Evolutionary conservation across 2,329 filamentous ascomycete species (phyloP), one percentile per base, ranked within the genome.

Genomic region (Diplodia seriata): DNA sequence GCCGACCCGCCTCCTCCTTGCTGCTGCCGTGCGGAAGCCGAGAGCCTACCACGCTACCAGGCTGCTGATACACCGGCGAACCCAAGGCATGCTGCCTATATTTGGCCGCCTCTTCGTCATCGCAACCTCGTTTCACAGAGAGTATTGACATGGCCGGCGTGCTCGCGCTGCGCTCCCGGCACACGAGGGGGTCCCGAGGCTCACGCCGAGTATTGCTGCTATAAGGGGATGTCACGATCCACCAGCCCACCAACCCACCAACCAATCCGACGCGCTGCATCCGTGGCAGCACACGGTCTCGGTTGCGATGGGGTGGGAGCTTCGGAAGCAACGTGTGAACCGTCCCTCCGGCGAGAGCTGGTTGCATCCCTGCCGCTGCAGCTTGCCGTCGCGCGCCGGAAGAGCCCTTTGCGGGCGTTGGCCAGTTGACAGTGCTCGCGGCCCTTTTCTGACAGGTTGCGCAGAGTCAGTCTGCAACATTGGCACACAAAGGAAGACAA

Each of bases 391-490:
- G 18, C 57, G 57, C 57, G n/a, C 15, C 56, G 12, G 38, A 6
- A 18, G 31, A 23, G 29, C 38, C 38, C 36, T 18, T 40, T 43
- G 43, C 20, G 23, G 20, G 55, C 23, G 50, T 31, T 53, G 29
- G n/a, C 51, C 23, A n/a, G 8, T 20, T n/a, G 54, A 56, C 23
- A 14, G 54, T 3, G 38, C 56, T 43, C 36, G 56, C 12, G 14
- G 26, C 4, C 33, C 20, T 20, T 33, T 33, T 51, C 38, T 63
- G 59, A 63, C 43, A 63, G 59, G 59, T 63, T 31, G 31, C 59
- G 59, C 59, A 63, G 59, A 63, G 43, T 51, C 59, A 38, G 29
- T 63, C 59, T 63, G 59, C 23, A 31, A 63, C 59, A 63, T 31
- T n/a, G 47, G 12, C 29, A 18, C 31, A 63, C 47, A 63, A 63